Conservation (phyloP, 495 filamentous ascomycete genomes). For the Hypoxylon rickii region DNA sequence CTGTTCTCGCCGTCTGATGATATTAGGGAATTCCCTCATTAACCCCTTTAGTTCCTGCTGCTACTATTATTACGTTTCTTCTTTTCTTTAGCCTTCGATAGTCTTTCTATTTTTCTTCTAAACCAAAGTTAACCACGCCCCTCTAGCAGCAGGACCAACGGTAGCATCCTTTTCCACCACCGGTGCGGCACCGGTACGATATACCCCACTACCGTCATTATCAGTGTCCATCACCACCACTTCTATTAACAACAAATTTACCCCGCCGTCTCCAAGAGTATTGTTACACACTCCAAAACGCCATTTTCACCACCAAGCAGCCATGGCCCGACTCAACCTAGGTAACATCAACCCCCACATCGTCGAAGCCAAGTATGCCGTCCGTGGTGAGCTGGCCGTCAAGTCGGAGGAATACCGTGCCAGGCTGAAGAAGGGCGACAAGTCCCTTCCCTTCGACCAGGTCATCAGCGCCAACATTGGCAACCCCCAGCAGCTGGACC, state of each 20-base stretch:
- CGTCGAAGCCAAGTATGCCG: constrained; percentile 87
- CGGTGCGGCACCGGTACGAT: neutral
- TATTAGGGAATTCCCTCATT: constrained; percentile 20
- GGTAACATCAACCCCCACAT: constrained; percentile 92
- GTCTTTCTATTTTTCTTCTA: neutral
- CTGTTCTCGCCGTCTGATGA: neutral
- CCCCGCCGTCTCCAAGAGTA: constrained; percentile 28
- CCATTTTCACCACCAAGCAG: constrained; percentile 47
- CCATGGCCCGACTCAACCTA: constrained; percentile 68
- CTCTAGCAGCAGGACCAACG: constrained; percentile 11
- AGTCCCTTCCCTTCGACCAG: constrained; percentile 80
- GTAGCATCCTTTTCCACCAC: neutral
- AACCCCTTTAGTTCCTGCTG: neutral
- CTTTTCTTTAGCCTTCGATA: neutral
- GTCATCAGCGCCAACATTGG: constrained; percentile 98
- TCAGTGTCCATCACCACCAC: constrained; percentile 22
- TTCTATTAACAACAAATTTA: constrained; percentile 11
- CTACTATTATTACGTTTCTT: neutral
- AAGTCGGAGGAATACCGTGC: constrained; percentile 88
- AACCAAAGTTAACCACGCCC: neutral
- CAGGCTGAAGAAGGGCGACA: constrained; percentile 56
- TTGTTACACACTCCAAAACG: constrained; percentile 21
- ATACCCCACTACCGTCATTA: constrained; percentile 25
- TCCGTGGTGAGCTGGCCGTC: constrained; percentile 91
- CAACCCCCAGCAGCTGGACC: constrained; percentile 97